phyloP scores from a whole-genome alignment of 2,329 filamentous ascomycete species.

The Sporothrix sp. region DNA sequence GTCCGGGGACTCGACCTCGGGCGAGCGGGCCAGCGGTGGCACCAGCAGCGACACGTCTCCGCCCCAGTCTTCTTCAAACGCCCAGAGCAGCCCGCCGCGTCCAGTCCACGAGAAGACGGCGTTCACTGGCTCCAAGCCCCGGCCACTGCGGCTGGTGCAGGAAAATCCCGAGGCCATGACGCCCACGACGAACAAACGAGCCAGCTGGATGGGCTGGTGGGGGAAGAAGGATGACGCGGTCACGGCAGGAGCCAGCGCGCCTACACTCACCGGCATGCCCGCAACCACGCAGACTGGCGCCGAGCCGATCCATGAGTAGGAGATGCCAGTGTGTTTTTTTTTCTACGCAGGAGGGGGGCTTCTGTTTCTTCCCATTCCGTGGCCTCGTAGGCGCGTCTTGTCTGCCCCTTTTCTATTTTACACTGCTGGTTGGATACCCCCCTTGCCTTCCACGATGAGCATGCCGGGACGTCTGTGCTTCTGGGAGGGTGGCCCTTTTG shows the following conservation, averaged over 20 bases:
- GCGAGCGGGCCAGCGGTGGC: conserved; percentile 32
- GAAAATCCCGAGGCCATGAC: conserved; percentile 51
- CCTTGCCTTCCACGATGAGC: background rate
- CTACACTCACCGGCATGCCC: conserved; percentile 5
- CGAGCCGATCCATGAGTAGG: conserved; percentile 16
- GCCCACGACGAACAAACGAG: conserved; percentile 44
- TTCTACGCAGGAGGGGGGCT: no score
- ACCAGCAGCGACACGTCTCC: conserved; percentile 33
- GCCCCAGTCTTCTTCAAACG: conserved; percentile 25
- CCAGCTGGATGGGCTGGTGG: conserved; percentile 57
- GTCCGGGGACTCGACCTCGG: conserved; percentile 49
- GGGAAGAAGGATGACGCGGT: conserved; percentile 37
- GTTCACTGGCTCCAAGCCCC: conserved; percentile 61
- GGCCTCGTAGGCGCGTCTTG: background rate
- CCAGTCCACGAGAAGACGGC: conserved; percentile 43
- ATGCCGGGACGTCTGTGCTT: background rate
- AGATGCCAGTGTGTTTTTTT: no score
- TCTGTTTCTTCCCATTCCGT: background rate
- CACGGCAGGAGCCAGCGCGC: background rate
- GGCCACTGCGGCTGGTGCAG: conserved; percentile 78
- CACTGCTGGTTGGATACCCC: conserved; percentile 8
- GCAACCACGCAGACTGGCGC: background rate
- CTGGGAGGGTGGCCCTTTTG: background rate
- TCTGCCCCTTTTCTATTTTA: background rate
- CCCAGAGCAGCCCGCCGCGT: conserved; percentile 42